phyloP scores from a whole-genome alignment of 2,329 filamentous ascomycete species.

The Verticillium albo-atrum region DNA sequence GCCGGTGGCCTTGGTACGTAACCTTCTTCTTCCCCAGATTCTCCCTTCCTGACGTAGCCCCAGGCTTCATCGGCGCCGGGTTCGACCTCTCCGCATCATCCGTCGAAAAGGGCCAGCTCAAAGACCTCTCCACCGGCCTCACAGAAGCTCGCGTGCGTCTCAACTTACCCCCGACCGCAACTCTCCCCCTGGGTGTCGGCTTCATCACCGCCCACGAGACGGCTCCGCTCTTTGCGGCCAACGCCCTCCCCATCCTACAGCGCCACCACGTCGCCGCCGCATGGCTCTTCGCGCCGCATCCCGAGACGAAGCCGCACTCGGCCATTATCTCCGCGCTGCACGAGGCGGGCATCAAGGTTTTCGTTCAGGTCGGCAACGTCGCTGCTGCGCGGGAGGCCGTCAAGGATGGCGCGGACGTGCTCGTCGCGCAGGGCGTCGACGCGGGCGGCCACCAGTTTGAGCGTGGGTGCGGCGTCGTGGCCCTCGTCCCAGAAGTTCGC shows the following conservation, averaged over 20 bases:
- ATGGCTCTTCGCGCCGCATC: slow-evolving; percentile 62
- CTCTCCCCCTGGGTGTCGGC: slow-evolving; percentile 53
- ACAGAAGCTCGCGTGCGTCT: slow-evolving; percentile 21
- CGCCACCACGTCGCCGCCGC: slow-evolving; percentile 53
- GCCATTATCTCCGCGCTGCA: slow-evolving; percentile 31
- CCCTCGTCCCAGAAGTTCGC: slow-evolving; percentile 53
- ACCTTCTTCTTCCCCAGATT: background rate
- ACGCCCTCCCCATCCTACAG: slow-evolving; percentile 45
- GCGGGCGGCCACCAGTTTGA: slow-evolving; percentile 60
- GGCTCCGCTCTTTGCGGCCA: slow-evolving; percentile 31
- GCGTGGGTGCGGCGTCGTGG: slow-evolving; percentile 47
- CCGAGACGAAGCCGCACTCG: slow-evolving; percentile 30
- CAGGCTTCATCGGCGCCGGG: slow-evolving; percentile 28
- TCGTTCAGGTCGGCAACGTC: slow-evolving; percentile 60
- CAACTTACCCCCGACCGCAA: slow-evolving; percentile 9
- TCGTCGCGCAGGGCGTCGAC: slow-evolving; percentile 60
- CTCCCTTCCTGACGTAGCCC: background rate
- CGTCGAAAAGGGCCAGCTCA: slow-evolving; percentile 17
- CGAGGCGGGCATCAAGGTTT: slow-evolving; percentile 38
- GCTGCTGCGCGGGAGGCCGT: slow-evolving; percentile 46
- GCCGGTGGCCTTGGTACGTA: slow-evolving; percentile 31
- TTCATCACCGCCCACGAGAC: slow-evolving; percentile 53
- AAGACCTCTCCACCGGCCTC: slow-evolving; percentile 26
- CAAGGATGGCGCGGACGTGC: slow-evolving; percentile 46
- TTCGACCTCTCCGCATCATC: slow-evolving; percentile 24